These are phyloP conservation scores for Acephala macrosclerotiorum DNA, from an alignment of 2,329 filamentous ascomycete genomes.

Conservation along the genomic window DNA sequence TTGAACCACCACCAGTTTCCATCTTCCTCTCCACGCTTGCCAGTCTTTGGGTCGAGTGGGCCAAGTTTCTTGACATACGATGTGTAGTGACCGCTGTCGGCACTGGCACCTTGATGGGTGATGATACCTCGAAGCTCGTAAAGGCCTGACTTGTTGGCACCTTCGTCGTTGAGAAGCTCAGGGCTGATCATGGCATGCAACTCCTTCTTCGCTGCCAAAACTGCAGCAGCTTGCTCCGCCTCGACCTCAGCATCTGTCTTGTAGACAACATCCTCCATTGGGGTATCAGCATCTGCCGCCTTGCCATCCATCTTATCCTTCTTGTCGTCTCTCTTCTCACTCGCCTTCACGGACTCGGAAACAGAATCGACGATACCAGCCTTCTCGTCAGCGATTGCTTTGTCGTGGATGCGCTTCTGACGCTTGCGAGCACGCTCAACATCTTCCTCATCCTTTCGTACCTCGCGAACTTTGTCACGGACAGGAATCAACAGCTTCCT, in stretches of 20 bases:
- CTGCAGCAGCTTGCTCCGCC: conserved; percentile 77
- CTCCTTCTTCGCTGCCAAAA: conserved; percentile 87
- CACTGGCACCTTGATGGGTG: conserved; percentile 95
- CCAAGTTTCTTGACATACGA: conserved; percentile 95
- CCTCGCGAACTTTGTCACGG: conserved; percentile 94
- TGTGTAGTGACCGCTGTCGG: conserved; percentile 98
- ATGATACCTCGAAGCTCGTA: conserved; percentile 95
- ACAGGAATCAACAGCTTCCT: conserved; percentile 85
- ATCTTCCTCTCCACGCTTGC: conserved; percentile 81
- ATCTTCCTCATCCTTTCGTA: conserved; percentile 94
- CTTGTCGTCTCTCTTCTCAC: conserved; percentile 54
- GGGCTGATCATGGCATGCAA: conserved; percentile 79
- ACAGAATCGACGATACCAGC: conserved; percentile 54
- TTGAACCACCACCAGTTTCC: conserved; percentile 99
- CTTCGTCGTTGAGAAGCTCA: conserved; percentile 76
- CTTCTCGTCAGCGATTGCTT: conserved; percentile 55
- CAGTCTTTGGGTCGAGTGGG: conserved; percentile 74
- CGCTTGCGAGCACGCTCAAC: conserved; percentile 91
- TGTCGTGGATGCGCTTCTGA: conserved; percentile 72
- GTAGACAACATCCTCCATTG: conserved; percentile 69
- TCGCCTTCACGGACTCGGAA: conserved; percentile 52
- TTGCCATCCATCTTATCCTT: conserved; percentile 47
- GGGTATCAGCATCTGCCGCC: conserved; percentile 70
- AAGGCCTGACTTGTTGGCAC: conserved; percentile 90
- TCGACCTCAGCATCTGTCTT: conserved; percentile 96